Evolutionary conservation across 2,329 filamentous ascomycete species (phyloP).

Genomic region (Colletotrichum sp.): DNA sequence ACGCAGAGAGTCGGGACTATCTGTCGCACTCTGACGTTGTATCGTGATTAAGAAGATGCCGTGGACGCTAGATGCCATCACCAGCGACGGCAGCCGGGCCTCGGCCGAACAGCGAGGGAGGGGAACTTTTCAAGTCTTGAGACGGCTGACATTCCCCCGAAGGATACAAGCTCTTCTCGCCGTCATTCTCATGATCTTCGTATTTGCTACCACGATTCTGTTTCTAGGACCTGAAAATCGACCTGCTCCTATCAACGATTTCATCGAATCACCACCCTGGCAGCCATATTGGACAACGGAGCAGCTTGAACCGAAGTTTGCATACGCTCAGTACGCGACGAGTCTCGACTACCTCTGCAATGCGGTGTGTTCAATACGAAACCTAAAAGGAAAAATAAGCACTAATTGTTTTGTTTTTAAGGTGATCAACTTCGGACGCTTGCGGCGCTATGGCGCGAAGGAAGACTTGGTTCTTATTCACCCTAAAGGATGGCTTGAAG

Average conservation of each 20-base stretch:
- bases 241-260: background rate
- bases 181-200: background rate
- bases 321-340: slow-evolving; percentile 55
- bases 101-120: background rate
- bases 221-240: background rate
- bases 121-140: background rate
- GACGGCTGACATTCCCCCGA: background rate
- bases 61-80: background rate
- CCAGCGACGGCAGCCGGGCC: background rate
- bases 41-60: background rate
- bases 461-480: slow-evolving; percentile 52
- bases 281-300: background rate
- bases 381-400: no score
- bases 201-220: background rate
- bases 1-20: background rate
- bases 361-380: slow-evolving; percentile 24
- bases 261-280: background rate
- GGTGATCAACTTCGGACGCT: slow-evolving; percentile 52
- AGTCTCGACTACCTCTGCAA: slow-evolving; percentile 52
- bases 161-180: background rate
- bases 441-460: slow-evolving; percentile 44
- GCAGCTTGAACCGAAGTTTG: slow-evolving; percentile 34
- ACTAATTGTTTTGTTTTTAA: background rate
- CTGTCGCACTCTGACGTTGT: background rate
- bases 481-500: slow-evolving; percentile 26